Base-by-base conservation (phyloP, 352 stramenopile genomes). In the Globisporangium alternatum region DNA sequence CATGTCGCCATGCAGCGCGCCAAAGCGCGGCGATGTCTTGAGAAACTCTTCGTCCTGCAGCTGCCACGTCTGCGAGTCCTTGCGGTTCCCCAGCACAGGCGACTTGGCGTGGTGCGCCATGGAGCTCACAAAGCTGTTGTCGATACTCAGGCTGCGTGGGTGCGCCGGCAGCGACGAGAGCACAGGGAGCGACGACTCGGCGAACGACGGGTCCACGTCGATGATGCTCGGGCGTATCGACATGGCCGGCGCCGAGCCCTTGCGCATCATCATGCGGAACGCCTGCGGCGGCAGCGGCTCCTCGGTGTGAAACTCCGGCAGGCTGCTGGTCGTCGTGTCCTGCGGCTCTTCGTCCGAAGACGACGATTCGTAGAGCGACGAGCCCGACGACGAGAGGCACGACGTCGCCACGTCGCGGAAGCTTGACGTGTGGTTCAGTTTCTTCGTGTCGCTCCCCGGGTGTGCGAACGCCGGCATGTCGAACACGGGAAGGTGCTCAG, bases 31-130 rank as follows among this genome's bases (percentile, higher is more conserved):
- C 44, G 79, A 88, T 51, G 73, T 76, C 51, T 68, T 68, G 19
- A 87, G 57, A 39, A 87, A 80, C 71, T 89, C 78, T 62, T 89
- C 80, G 44, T 88, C 80, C 52, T 89, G 80, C 17, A 89, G 56
- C 56, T 89, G 79, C 80, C 80, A 89, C 59, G 80, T 89, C 67
- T 83, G 72, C 30, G 79, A 73, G 62, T 89, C 80, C 55, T 86
- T 86, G 54, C 79, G 69, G 33, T 72, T 87, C 1, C 80, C 71
- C 15, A 89, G 56, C 49, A 89, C 79, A 0, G 80, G 80, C 5
- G 77, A 87, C 60, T 89, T 89, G 33, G 80, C 80, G 55, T 83
- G 78, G 10, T 65, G 58, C 10, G 84, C 44, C 0, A 72, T 44
- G 37, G 67, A 69, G 39, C 57, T 63, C 19, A 62, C 68, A 25